These are phyloP conservation scores for Fusarium pilosicola DNA, from an alignment of 2,329 filamentous ascomycete genomes.

Conservation along the genomic window DNA sequence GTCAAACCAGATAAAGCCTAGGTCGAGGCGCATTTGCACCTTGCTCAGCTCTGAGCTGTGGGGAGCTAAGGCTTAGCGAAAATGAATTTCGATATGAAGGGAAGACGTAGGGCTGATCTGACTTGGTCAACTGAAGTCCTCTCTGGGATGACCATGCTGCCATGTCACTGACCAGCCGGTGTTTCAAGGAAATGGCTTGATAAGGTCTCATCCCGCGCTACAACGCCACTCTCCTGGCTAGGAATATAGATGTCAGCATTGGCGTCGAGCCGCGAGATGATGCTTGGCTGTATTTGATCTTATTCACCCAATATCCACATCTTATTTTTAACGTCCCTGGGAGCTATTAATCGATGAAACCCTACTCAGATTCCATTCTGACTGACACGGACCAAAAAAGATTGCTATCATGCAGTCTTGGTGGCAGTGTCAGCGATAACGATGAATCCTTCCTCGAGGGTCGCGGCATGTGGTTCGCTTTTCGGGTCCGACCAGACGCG, in stretches of 20 bases:
- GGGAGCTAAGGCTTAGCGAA: constrained; percentile 25
- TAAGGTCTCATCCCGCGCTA: neutral
- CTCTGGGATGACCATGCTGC: neutral
- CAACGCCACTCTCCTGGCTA: neutral
- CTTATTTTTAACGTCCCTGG: constrained; percentile 6
- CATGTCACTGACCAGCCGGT: neutral
- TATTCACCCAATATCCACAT: constrained; percentile 17
- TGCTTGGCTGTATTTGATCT: neutral
- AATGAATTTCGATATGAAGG: neutral
- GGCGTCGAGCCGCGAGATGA: neutral
- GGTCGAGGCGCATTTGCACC: constrained; percentile 23
- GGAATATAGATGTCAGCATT: constrained; percentile 13
- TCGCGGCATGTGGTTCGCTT: neutral
- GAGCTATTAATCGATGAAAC: neutral
- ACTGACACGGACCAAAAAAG: neutral
- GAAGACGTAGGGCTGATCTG: constrained; percentile 18
- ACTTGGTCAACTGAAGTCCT: neutral
- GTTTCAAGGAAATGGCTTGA: neutral
- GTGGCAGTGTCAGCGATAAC: neutral
- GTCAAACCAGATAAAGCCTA: constrained; percentile 22
- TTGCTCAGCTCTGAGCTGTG: constrained; percentile 4
- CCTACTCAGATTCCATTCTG: neutral
- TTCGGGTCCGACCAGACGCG: constrained; percentile 23
- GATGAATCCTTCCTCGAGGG: neutral
- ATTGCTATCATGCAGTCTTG: neutral